Conservation (phyloP, 78 protist genomes). For the Protostelium mycophagum region DNA sequence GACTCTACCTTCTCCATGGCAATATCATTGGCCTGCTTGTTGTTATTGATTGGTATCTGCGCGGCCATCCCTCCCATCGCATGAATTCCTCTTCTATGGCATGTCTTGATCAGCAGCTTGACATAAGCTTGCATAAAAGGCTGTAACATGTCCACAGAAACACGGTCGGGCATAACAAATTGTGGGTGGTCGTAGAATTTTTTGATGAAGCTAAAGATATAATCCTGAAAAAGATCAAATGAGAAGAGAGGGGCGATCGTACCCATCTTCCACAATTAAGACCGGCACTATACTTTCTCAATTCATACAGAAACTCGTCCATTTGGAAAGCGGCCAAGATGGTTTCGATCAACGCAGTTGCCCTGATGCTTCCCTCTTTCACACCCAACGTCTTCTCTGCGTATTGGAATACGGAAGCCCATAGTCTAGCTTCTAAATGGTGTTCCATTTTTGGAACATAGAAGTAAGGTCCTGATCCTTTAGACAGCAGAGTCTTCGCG, state of each 20-base stretch:
- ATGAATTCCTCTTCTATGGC: constrained; percentile 73
- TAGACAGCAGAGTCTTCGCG: not conserved
- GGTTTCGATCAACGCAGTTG: constrained; percentile 75
- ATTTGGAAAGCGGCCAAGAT: constrained; percentile 77
- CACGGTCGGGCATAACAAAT: constrained; percentile 59
- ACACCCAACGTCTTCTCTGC: constrained; percentile 28
- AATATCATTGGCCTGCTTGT: constrained; percentile 51
- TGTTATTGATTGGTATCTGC: constrained; percentile 65
- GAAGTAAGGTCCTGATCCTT: constrained; percentile 54
- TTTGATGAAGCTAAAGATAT: constrained; percentile 59
- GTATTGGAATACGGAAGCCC: constrained; percentile 60
- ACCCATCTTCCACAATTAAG: constrained; percentile 79
- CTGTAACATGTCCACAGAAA: constrained; percentile 51
- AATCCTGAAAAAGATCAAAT: constrained; percentile 23
- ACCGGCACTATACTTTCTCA: constrained; percentile 68
- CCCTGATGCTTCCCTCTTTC: constrained; percentile 65
- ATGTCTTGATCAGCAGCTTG: constrained; percentile 56
- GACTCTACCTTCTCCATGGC: constrained; percentile 61
- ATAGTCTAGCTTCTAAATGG: constrained; percentile 68
- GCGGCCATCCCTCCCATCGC: constrained; percentile 85
- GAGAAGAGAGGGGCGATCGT: not conserved
- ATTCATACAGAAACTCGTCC: constrained; percentile 77
- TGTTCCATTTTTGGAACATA: constrained; percentile 76
- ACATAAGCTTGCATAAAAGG: constrained; percentile 74
- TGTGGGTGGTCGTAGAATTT: constrained; percentile 61